These are phyloP conservation scores for Nitzschia palea DNA, from an alignment of 108 stramenopile species.

Conservation along the genomic window DNA sequence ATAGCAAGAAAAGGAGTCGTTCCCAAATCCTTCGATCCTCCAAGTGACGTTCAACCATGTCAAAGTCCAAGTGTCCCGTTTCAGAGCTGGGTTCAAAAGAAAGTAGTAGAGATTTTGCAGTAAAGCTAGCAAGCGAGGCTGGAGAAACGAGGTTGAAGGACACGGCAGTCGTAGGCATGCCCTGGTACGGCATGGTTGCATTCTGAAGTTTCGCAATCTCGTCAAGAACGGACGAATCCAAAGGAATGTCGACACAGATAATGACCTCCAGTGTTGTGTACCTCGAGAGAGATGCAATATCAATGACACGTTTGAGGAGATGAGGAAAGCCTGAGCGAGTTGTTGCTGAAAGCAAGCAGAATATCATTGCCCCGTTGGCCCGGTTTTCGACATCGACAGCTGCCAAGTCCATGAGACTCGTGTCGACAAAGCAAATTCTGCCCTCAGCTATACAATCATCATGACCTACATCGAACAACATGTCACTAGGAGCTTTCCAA, in stretches of 20 bases:
- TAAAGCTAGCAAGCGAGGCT: slow-evolving; percentile 39
- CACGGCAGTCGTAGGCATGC: slow-evolving; percentile 26
- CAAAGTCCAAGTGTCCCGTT: background rate
- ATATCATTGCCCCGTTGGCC: slow-evolving; percentile 42
- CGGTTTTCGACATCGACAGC: slow-evolving; percentile 67
- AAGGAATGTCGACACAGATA: slow-evolving; percentile 44
- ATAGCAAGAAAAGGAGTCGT: slow-evolving; percentile 21
- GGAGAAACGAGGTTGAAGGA: slow-evolving; percentile 44
- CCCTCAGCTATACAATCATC: no score
- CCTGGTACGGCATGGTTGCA: slow-evolving; percentile 41
- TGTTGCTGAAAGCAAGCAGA: slow-evolving; percentile 40
- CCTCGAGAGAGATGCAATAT: slow-evolving; percentile 47
- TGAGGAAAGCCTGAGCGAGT: background rate
- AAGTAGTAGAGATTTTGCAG: slow-evolving; percentile 23
- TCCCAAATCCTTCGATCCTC: slow-evolving; percentile 13
- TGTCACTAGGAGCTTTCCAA: background rate
- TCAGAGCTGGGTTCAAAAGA: background rate
- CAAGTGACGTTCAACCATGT: slow-evolving; percentile 9
- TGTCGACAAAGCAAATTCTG: slow-evolving; percentile 44
- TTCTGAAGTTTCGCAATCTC: slow-evolving; percentile 55
- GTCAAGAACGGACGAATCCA: slow-evolving; percentile 22
- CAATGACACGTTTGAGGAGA: slow-evolving; percentile 26
- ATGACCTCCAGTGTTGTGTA: slow-evolving; percentile 51
- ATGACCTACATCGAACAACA: no score
- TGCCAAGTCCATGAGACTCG: slow-evolving; percentile 47